Conservation (phyloP, 306 rosid species). For the Lupinus albus region DNA sequence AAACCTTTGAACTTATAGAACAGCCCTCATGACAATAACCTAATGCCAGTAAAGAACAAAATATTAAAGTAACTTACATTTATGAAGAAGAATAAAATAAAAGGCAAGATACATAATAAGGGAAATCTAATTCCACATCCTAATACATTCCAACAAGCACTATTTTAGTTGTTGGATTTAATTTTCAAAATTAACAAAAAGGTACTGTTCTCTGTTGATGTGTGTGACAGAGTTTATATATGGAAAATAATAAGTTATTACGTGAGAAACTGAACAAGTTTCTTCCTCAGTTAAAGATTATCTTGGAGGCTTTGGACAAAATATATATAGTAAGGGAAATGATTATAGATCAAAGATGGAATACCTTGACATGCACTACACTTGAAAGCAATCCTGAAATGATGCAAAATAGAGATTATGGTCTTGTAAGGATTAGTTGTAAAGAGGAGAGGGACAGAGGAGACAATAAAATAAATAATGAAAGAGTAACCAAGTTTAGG, state of each 20-base stretch:
- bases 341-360: slow-evolving; percentile 17
- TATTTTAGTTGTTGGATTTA: slow-evolving; percentile 8
- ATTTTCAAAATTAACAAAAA: slow-evolving; percentile 27
- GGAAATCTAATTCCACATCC: background rate
- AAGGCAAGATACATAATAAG: slow-evolving; percentile 4
- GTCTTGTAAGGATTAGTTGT: slow-evolving; percentile 8
- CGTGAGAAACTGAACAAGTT: slow-evolving; percentile 22
- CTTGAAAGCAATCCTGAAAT: slow-evolving; percentile 74
- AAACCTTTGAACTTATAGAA: slow-evolving; percentile 52
- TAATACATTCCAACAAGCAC: background rate
- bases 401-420: slow-evolving; percentile 39
- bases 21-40: slow-evolving; percentile 81
- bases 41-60: slow-evolving; percentile 48
- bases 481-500: slow-evolving; percentile 15
- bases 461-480: background rate
- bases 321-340: slow-evolving; percentile 28
- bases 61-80: slow-evolving; percentile 17
- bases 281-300: background rate
- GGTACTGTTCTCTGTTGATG: background rate
- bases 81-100: slow-evolving; percentile 6
- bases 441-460: slow-evolving; percentile 1
- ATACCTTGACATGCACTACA: slow-evolving; percentile 89
- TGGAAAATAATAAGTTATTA: slow-evolving; percentile 14
- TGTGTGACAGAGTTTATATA: background rate
- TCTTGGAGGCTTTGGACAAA: slow-evolving; percentile 10